These are phyloP conservation scores for Ustilago cynodontis DNA, from an alignment of 1,284 basidiomycete species.

Conservation along the genomic window DNA sequence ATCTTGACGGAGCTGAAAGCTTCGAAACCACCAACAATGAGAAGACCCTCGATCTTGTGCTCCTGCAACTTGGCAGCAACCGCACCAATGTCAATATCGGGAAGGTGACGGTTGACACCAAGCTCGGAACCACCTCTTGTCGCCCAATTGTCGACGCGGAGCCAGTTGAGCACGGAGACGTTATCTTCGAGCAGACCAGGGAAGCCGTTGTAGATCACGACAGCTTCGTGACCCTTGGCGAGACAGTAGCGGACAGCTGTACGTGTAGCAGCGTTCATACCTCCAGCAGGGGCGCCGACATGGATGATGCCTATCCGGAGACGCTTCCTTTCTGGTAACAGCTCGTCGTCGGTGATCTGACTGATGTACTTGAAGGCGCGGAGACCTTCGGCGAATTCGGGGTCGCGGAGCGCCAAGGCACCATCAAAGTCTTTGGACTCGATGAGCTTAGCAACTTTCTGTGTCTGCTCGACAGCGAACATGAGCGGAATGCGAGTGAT, in stretches of 20 bases:
- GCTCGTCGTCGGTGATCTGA: slow-evolving; percentile 74
- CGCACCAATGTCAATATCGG: slow-evolving; percentile 85
- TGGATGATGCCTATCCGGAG: slow-evolving; percentile 92
- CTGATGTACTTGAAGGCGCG: slow-evolving; percentile 78
- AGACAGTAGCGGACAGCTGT: slow-evolving; percentile 93
- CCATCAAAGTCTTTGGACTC: slow-evolving; percentile 84
- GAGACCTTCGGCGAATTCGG: slow-evolving; percentile 89
- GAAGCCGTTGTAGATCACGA: slow-evolving; percentile 95
- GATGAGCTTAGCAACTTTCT: slow-evolving; percentile 86
- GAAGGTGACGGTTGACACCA: slow-evolving; percentile 91
- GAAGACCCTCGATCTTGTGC: slow-evolving; percentile 82
- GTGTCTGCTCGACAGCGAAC: slow-evolving; percentile 89
- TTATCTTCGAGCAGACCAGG: slow-evolving; percentile 90
- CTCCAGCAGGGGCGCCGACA: slow-evolving; percentile 95
- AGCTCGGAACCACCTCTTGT: slow-evolving; percentile 97
- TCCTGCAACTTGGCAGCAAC: slow-evolving; percentile 88
- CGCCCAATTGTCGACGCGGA: slow-evolving; percentile 96
- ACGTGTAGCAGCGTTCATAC: slow-evolving; percentile 97
- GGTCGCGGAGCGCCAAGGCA: slow-evolving; percentile 88
- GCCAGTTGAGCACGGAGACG: slow-evolving; percentile 88
- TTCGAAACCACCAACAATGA: slow-evolving; percentile 97
- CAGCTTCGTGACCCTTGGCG: slow-evolving; percentile 88
- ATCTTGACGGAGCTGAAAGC: slow-evolving; percentile 84
- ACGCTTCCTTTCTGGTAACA: slow-evolving; percentile 74
- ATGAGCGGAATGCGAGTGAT: slow-evolving; percentile 90